These are phyloP conservation scores for Suillus variegatus DNA, from an alignment of 768 basidiomycete species.

Conservation along the genomic window DNA sequence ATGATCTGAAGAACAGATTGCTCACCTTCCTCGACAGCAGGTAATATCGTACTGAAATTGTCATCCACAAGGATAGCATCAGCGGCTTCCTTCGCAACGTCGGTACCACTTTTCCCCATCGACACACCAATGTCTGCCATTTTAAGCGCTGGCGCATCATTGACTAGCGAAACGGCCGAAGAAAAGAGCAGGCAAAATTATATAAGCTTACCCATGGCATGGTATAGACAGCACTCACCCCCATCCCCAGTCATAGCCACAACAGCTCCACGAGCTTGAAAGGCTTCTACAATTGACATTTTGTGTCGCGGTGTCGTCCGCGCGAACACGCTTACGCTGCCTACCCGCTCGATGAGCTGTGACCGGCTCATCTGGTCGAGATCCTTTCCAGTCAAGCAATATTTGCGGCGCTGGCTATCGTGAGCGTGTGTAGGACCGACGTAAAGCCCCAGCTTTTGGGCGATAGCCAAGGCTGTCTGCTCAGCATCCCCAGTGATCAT, in stretches of 20 bases:
- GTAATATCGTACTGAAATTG: constrained; percentile 92
- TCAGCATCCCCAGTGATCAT: constrained; percentile 99
- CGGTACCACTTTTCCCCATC: constrained; percentile 98
- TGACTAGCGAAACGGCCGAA: constrained; percentile 49
- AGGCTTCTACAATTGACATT: constrained; percentile 95
- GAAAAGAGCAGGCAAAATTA: neutral
- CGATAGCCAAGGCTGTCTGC: constrained; percentile 87
- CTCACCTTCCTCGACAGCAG: constrained; percentile 90
- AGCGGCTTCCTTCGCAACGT: constrained; percentile 97
- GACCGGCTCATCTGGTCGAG: constrained; percentile 83
- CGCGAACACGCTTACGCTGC: constrained; percentile 85
- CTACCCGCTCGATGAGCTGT: constrained; percentile 83
- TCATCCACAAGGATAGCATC: constrained; percentile 97
- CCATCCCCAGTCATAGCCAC: constrained; percentile 99
- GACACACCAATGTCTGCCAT: constrained; percentile 98
- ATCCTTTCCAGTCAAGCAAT: constrained; percentile 75
- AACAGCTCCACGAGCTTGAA: constrained; percentile 84
- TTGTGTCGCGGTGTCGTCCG: constrained; percentile 96
- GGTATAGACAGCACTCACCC: constrained; percentile 47
- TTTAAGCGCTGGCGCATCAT: constrained; percentile 95
- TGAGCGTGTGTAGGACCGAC: constrained; percentile 47
- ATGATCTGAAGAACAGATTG: neutral
- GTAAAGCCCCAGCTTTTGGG: constrained; percentile 78
- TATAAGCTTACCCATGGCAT: neutral
- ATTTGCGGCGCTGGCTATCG: constrained; percentile 31